phyloP scores from a whole-genome alignment of 2,329 filamentous ascomycete species.

The Colletotrichum sp. region DNA sequence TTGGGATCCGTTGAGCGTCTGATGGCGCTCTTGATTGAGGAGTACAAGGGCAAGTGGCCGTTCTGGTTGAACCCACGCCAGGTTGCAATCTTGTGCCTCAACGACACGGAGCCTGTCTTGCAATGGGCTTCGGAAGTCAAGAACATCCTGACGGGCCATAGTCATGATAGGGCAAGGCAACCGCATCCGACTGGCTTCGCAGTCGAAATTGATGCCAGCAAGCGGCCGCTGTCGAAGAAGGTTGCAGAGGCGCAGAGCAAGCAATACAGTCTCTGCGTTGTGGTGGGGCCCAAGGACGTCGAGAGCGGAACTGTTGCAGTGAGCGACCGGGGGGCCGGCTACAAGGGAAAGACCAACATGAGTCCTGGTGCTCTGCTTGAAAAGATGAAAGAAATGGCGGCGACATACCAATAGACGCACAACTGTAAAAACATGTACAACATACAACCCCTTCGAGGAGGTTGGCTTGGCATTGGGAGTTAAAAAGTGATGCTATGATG shows the following conservation, averaged over 20 bases:
- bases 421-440: neutral
- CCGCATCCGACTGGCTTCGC: slow-evolving; percentile 63
- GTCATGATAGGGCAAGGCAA: slow-evolving; percentile 32
- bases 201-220: slow-evolving; percentile 72
- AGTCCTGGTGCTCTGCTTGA: slow-evolving; percentile 47
- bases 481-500: neutral
- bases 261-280: slow-evolving; percentile 75
- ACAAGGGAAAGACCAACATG: slow-evolving; percentile 40
- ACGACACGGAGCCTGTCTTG: slow-evolving; percentile 60
- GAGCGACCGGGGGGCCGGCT: slow-evolving; percentile 28
- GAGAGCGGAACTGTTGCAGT: slow-evolving; percentile 58
- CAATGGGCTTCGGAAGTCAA: slow-evolving; percentile 51
- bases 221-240: slow-evolving; percentile 69
- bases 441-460: neutral
- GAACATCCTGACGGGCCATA: slow-evolving; percentile 55
- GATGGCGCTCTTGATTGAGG: slow-evolving; percentile 84
- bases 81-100: slow-evolving; percentile 75
- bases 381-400: slow-evolving; percentile 49
- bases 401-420: slow-evolving; percentile 48
- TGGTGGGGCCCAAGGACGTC: slow-evolving; percentile 72
- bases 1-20: slow-evolving; percentile 84
- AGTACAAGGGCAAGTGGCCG: slow-evolving; percentile 80
- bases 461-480: neutral
- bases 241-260: slow-evolving; percentile 72
- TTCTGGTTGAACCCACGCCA: slow-evolving; percentile 89